These are phyloP conservation scores for Diversispora eburnea DNA, from an alignment of 192 early-diverging fungal species.

Conservation along the genomic window DNA sequence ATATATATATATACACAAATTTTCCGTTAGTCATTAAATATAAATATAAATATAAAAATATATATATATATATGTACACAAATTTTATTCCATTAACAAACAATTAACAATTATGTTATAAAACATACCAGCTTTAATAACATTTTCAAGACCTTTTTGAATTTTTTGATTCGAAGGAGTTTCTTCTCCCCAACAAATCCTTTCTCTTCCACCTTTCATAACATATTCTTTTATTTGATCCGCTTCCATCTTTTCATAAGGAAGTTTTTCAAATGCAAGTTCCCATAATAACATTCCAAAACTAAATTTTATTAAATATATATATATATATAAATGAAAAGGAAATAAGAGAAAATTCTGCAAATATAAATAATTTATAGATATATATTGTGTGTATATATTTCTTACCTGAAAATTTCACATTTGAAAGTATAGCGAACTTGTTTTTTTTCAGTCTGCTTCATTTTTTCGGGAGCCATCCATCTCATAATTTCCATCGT, in stretches of 20 bases:
- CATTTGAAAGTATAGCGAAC: conserved; percentile 12
- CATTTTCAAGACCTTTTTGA: neutral
- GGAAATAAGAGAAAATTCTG: neutral
- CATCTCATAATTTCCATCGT: conserved; percentile 11
- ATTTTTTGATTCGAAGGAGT: neutral
- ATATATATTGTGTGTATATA: too few species aligned
- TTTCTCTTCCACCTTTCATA: neutral
- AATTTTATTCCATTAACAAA: too few species aligned
- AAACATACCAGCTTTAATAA: neutral
- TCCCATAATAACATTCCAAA: conserved; percentile 16
- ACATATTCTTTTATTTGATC: conserved; percentile 17
- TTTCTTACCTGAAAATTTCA: conserved; percentile 21
- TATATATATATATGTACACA: too few species aligned
- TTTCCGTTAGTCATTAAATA: too few species aligned
- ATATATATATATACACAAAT: too few species aligned
- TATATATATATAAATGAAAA: neutral
- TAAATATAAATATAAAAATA: too few species aligned
- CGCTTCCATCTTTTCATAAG: neutral
- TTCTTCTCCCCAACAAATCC: neutral
- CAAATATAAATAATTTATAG: neutral
- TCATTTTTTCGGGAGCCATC: conserved; percentile 17
- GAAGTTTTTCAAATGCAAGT: conserved; percentile 6
- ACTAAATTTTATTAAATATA: neutral
- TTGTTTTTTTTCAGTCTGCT: neutral
- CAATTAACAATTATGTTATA: neutral